Conservation (phyloP, 2,329 filamentous ascomycete species). For the Penicillium thymicola region DNA sequence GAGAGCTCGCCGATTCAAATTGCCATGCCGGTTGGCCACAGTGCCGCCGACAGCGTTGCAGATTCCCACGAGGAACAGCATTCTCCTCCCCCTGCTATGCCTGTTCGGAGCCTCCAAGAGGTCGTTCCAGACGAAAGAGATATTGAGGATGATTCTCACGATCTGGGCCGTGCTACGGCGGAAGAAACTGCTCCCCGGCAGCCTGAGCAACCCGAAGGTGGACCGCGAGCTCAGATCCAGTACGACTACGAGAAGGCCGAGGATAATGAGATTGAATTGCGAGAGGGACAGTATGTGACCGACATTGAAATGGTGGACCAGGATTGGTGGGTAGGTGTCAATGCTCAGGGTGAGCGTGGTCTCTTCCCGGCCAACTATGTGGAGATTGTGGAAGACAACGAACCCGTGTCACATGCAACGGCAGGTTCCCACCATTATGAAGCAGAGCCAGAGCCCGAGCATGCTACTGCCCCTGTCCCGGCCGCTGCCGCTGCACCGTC, state of each 20-base stretch:
- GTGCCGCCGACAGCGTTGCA: constrained; percentile 44
- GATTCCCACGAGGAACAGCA: constrained; percentile 44
- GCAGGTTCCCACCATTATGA: constrained; percentile 24
- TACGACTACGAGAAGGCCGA: constrained; percentile 98
- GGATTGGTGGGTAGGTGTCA: constrained; percentile 98
- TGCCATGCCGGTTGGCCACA: constrained; percentile 77
- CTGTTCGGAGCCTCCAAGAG: constrained; percentile 60
- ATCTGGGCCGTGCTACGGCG: constrained; percentile 59
- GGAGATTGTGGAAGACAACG: constrained; percentile 68
- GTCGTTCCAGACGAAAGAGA: constrained; percentile 63
- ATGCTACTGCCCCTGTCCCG: constrained; percentile 37
- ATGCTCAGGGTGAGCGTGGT: constrained; percentile 76
- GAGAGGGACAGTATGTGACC: constrained; percentile 81
- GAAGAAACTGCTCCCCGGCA: constrained; percentile 47
- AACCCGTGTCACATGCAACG: constrained; percentile 27
- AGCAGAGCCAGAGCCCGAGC: constrained; percentile 29
- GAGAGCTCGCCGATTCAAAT: constrained; percentile 76
- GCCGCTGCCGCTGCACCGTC: constrained; percentile 40
- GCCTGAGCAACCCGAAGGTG: constrained; percentile 44
- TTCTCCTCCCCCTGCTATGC: constrained; percentile 50
- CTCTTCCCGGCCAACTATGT: constrained; percentile 98
- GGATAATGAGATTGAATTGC: constrained; percentile 90
- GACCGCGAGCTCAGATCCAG: constrained; percentile 73
- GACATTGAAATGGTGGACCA: constrained; percentile 97
- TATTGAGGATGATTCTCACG: constrained; percentile 60